Evolutionary conservation across 1,284 basidiomycete genomes (phyloP).

Genomic region (Leccinum subatratum): DNA sequence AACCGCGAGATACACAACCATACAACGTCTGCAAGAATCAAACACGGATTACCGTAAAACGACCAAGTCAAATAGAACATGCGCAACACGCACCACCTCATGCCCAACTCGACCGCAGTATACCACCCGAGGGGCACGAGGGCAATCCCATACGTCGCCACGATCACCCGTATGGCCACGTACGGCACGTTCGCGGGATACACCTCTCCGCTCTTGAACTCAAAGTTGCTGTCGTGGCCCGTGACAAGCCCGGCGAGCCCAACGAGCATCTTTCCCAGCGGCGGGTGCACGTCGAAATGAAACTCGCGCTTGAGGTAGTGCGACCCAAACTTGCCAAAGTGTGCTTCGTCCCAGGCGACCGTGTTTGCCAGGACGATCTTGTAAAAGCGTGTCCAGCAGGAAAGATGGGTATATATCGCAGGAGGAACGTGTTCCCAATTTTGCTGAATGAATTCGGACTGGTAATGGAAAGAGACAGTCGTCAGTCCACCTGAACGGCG

Average conservation of each 20-base stretch:
- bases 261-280: conserved; percentile 97
- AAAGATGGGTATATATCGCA: conserved; percentile 84
- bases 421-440: conserved; percentile 81
- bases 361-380: conserved; percentile 82
- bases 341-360: conserved; percentile 98
- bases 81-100: conserved; percentile 71
- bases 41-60: background rate
- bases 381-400: conserved; percentile 93
- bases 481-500: background rate
- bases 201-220: conserved; percentile 87
- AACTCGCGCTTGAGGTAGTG: conserved; percentile 96
- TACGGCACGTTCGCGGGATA: conserved; percentile 89
- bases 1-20: conserved; percentile 97
- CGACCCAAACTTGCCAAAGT: conserved; percentile 95
- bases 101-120: conserved; percentile 91
- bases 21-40: conserved; percentile 67
- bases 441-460: conserved; percentile 78
- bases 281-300: conserved; percentile 97
- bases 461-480: too few relatives aligned
- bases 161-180: conserved; percentile 90
- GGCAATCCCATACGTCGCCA: conserved; percentile 90
- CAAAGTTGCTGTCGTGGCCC: conserved; percentile 89
- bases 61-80: background rate
- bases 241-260: too few relatives aligned
- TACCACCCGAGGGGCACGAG: conserved; percentile 97